Base-by-base conservation (phyloP, 73 alveolate genomes). In the Chromera velia region DNA sequence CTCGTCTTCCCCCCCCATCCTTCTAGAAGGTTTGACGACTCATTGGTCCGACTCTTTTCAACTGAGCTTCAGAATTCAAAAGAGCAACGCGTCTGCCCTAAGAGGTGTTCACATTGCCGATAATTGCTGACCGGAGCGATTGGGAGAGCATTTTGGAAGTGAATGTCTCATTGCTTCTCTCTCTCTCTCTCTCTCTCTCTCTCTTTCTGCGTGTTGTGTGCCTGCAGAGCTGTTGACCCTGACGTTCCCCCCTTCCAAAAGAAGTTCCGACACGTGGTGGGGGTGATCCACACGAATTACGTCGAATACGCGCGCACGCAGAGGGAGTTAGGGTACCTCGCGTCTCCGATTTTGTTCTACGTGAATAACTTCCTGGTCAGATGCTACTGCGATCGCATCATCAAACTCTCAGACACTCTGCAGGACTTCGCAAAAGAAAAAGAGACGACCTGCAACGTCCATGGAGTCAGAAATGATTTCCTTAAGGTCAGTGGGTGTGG, bases 401-500 rank as follows among this genome's bases (percentile, higher is more conserved):
- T 77, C 70, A 77, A 77, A 76, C 66, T 77, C 65, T 77, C 84
- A 32, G 84, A 77, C 77, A 77, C 84, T 45, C 65, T 77, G 72
- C n/a, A n/a, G n/a, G n/a, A n/a, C n/a, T 66, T 77, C 77, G 77
- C 84, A 9, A 19, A 66, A 24, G 77, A 76, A 33, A 77, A 77
- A n/a, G 84, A 77, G 72, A 76, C 67, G 29, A 77, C 84, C 0
- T 77, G 84, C 84, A 77, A 77, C 45, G 84, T 77, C 31, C 84
- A 77, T 31, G 84, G 84, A 6, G 84, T 77, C 28, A 19, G 9
- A 19, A 19, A 9, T 46, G n/a, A 13, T 9, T 9, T 13, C 19
- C 64, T 46, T 19, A 46, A 13, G 64, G 64, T 46, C 64, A 13
- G 19, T 13, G 64, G n/a, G 9, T 46, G 9, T 9, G 19, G 19